phyloP scores from a whole-genome alignment of 2,329 filamentous ascomycete species.

The Dothiorella sarmentorum region DNA sequence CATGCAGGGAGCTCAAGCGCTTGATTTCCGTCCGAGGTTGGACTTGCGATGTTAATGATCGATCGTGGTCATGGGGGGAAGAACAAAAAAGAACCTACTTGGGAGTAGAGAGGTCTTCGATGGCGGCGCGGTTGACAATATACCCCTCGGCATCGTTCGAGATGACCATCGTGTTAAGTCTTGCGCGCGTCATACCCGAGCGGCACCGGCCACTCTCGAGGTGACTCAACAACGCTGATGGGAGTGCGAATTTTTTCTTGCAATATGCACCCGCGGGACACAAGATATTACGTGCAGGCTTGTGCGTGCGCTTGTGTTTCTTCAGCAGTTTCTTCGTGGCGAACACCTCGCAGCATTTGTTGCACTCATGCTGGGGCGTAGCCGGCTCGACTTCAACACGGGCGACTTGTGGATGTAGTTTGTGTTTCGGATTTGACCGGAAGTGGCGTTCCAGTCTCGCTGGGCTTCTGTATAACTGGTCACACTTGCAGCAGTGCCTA shows the following conservation, averaged over 20 bases:
- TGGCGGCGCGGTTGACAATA: constrained; percentile 10
- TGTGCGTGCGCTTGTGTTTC: constrained; percentile 19
- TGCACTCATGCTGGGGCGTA: constrained; percentile 4
- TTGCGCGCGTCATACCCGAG: constrained; percentile 17
- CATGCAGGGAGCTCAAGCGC: not conserved
- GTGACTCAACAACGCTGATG: constrained; percentile 19
- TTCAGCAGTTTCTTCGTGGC: constrained; percentile 10
- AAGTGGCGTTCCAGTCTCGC: not conserved
- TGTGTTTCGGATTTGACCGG: not conserved
- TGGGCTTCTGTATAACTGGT: not conserved
- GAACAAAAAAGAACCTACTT: not conserved
- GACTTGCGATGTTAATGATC: not conserved
- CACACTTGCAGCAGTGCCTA: constrained; percentile 16
- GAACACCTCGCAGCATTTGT: constrained; percentile 18
- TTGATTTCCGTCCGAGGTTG: not conserved
- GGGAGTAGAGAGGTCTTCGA: not conserved
- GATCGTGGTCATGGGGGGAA: no score
- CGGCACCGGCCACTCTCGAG: constrained; percentile 20
- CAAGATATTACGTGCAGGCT: constrained; percentile 16
- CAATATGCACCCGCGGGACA: constrained; percentile 19
- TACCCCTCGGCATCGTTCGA: constrained; percentile 13
- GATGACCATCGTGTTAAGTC: constrained; percentile 19
- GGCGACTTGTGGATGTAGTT: not conserved
- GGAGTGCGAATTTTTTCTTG: constrained; percentile 14
- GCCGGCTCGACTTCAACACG: not conserved